Evolutionary conservation across 228 moss, liverwort and hornwort genomes (phyloP).

Genomic region (Sphagnum fallax): DNA sequence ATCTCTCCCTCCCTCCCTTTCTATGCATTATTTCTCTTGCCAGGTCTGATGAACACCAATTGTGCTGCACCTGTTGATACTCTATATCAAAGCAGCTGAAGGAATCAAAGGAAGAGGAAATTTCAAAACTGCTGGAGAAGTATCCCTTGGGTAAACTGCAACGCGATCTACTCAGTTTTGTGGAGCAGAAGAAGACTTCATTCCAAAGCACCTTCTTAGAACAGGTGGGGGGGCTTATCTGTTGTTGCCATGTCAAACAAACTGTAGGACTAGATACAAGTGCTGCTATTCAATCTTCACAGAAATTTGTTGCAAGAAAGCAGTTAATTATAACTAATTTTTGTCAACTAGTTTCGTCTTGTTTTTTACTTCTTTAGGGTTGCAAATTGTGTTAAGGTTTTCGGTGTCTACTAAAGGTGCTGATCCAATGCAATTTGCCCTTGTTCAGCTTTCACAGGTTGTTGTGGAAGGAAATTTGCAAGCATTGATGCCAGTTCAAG

Average conservation of each 20-base stretch:
- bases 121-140: constrained; percentile 19
- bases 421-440: not conserved
- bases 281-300: too few species aligned
- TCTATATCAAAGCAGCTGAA: constrained; percentile 15
- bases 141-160: constrained; percentile 20
- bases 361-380: too few species aligned
- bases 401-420: not conserved
- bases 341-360: too few species aligned
- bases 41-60: not conserved
- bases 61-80: not conserved
- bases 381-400: too few species aligned
- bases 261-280: not conserved
- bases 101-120: constrained; percentile 25
- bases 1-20: not conserved
- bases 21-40: not conserved
- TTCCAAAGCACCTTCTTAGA: constrained; percentile 24
- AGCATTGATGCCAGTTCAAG: too few species aligned
- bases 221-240: constrained; percentile 22
- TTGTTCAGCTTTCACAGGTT: constrained; percentile 31
- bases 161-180: constrained; percentile 26
- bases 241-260: not conserved
- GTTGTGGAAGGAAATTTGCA: constrained; percentile 22
- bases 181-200: constrained; percentile 23
- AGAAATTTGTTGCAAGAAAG: too few species aligned
- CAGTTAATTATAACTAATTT: too few species aligned